Evolutionary conservation across 1,139 yeast genomes (phyloP).

Genomic region (Kurtzmaniella natalensis): DNA sequence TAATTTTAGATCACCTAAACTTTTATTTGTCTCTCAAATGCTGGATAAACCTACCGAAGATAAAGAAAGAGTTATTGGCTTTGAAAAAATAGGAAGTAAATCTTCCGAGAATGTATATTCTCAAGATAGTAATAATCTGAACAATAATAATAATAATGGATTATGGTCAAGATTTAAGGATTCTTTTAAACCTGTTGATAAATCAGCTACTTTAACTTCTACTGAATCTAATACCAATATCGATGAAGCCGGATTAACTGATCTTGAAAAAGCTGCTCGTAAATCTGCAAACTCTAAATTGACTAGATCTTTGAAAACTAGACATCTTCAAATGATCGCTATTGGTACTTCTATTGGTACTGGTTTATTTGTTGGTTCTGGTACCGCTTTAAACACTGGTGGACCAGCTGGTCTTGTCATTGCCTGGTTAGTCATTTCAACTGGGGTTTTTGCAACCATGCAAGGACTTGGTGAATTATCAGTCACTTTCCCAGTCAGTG

Average conservation of each 20-base stretch:
- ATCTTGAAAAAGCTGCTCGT: conserved; percentile 31
- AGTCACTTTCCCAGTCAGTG: conserved; percentile 37
- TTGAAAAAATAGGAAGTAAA: conserved; percentile 9
- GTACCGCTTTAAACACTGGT: conserved; percentile 41
- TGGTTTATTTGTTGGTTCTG: conserved; percentile 33
- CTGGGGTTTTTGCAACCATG: conserved; percentile 29
- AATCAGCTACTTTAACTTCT: conserved; percentile 16
- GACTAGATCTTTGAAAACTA: conserved; percentile 28
- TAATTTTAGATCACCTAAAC: no score
- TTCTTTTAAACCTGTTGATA: conserved; percentile 33
- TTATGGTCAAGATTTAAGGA: conserved; percentile 27
- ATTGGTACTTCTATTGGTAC: conserved; percentile 80
- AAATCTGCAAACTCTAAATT: conserved; percentile 38
- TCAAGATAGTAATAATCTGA: conserved; percentile 1
- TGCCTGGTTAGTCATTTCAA: conserved; percentile 36
- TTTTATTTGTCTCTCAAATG: conserved; percentile 1
- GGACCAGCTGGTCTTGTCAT: conserved; percentile 67
- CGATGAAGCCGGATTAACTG: conserved; percentile 21
- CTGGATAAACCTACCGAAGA: conserved; percentile 3
- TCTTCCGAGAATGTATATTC: conserved; percentile 7
- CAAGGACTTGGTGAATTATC: conserved; percentile 40
- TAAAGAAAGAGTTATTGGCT: conserved; percentile 7
- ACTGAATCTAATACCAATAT: conserved; percentile 13
- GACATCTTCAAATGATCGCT: conserved; percentile 61
- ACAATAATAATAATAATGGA: no score